Evolutionary conservation across 169 alveolate species (phyloP), one percentile per base, ranked within the genome.

Genomic region (Ichthyophthirius multifiliis): DNA sequence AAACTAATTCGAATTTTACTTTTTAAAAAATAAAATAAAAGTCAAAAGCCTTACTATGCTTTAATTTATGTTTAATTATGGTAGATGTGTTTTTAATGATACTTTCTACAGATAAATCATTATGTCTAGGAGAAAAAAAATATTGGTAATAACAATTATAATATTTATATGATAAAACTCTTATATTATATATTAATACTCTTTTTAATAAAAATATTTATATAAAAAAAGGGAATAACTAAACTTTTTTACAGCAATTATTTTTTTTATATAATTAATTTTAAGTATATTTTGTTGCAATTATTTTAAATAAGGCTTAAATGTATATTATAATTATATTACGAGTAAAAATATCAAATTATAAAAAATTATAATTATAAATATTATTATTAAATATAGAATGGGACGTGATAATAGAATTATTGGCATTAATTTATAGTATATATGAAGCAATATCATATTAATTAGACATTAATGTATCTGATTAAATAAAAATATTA

Each of bases 391-490:
- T n/a, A n/a, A n/a, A 20, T 35, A 62, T 37, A 62, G 76, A 76
- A 30, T 73, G 63, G 18, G 31, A 31, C 41, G 63, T 37, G 41
- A 43, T 44, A 76, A 43, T 79, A n/a, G 85, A 79, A 31, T 27
- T 65, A 9, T 15, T 37, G 15, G 75, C 85, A 15, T 37, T 79
- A 35, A 7, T 67, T 1, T 79, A 79, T 23, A 35, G 62, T 15
- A 47, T 65, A 18, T 32, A 43, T 18, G 85, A 79, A 67, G 23
- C 35, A 9, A 67, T 44, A 3, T 27, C 67, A 13, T 79, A 44
- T 47, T 30, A 35, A 16, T 18, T 44, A 10, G 27, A 20, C 6
- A 15, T 65, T 13, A 7, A 34, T 1, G 32, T 79, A 20, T 37
- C 34, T 45, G 65, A 35, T 46, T 15, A 45, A 65, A 35, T 65